Percentiles rank a stretch among this genome's conserved stretches.
Conservation (phyloP, 116 monocot species). For the Papilionanthe hybrid region DNA sequence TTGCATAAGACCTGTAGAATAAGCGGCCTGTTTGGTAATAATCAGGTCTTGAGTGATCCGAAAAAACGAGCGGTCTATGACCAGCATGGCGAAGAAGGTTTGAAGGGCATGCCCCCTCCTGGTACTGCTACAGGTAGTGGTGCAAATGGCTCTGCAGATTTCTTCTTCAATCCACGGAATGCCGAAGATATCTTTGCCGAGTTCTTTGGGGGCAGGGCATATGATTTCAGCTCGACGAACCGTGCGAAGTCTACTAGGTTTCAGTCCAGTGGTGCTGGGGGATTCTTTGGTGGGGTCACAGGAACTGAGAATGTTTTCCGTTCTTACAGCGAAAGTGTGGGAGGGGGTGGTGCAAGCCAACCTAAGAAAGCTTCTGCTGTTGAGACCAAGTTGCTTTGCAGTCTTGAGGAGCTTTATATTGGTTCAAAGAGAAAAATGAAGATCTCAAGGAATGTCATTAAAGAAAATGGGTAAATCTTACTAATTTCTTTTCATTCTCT, state of each 20-base stretch:
- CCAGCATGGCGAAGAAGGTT: slow-evolving; percentile 76
- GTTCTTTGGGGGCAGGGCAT: slow-evolving; percentile 74
- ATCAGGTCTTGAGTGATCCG: slow-evolving; percentile 82
- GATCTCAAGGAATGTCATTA: slow-evolving; percentile 54
- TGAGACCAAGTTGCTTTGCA: slow-evolving; percentile 72
- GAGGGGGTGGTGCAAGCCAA: slow-evolving; percentile 17
- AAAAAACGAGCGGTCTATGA: slow-evolving; percentile 66
- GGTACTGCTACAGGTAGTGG: slow-evolving; percentile 15
- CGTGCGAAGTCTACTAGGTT: slow-evolving; percentile 59
- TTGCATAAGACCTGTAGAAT: not conserved
- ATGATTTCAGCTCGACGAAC: slow-evolving; percentile 46
- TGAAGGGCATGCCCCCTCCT: slow-evolving; percentile 63
- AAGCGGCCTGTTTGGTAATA: not conserved
- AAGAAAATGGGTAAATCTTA: slow-evolving; percentile 42
- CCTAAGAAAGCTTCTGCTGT: slow-evolving; percentile 43
- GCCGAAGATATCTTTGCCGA: slow-evolving; percentile 93
- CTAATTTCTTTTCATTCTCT: not conserved
- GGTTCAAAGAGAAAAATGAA: slow-evolving; percentile 76
- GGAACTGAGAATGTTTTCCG: slow-evolving; percentile 25
- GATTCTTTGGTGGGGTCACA: slow-evolving; percentile 36
- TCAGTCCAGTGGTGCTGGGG: slow-evolving; percentile 27
- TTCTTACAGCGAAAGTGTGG: slow-evolving; percentile 26
- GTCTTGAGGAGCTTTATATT: slow-evolving; percentile 58
- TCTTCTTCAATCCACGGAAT: slow-evolving; percentile 51
- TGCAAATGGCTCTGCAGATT: slow-evolving; percentile 8